These are phyloP conservation scores for Ogataea trehalophila DNA, from an alignment of 805 yeast genomes.

Conservation along the genomic window DNA sequence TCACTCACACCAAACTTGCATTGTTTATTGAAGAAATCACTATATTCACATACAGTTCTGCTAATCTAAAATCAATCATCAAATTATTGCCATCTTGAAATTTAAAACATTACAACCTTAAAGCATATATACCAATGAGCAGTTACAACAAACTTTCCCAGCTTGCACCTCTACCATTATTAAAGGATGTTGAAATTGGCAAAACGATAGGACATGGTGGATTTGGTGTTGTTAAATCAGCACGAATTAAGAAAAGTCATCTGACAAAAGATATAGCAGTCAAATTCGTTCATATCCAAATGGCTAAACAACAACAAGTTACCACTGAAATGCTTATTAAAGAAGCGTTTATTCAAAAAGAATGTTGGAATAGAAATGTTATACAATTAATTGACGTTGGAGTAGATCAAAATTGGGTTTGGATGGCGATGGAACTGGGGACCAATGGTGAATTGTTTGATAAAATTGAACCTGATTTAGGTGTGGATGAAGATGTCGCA, in stretches of 20 bases:
- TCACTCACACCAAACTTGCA: too few species aligned
- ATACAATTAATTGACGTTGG: conserved; percentile 51
- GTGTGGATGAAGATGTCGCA: conserved; percentile 60
- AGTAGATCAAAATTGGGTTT: conserved; percentile 51
- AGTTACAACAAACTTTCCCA: conserved; percentile 39
- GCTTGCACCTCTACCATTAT: conserved; percentile 42
- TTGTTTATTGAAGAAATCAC: too few species aligned
- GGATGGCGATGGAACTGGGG: conserved; percentile 66
- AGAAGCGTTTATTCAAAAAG: conserved; percentile 57
- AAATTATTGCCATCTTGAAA: too few species aligned
- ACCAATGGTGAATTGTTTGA: conserved; percentile 75
- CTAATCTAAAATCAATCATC: too few species aligned
- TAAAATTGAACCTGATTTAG: conserved; percentile 71
- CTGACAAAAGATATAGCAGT: conserved; percentile 46
- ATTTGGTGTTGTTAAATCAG: conserved; percentile 58
- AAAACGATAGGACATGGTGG: conserved; percentile 63
- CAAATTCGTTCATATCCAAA: conserved; percentile 45
- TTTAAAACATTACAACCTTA: too few species aligned
- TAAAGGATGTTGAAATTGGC: conserved; percentile 42
- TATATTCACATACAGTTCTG: too few species aligned
- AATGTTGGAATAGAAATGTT: conserved; percentile 58
- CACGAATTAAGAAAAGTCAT: conserved; percentile 31
- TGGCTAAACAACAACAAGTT: conserved; percentile 30
- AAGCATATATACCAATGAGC: background rate
- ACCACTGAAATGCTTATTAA: conserved; percentile 35